These are phyloP conservation scores for Ophiostoma sp. DNA, from an alignment of 2,329 filamentous ascomycete genomes.

Conservation along the genomic window DNA sequence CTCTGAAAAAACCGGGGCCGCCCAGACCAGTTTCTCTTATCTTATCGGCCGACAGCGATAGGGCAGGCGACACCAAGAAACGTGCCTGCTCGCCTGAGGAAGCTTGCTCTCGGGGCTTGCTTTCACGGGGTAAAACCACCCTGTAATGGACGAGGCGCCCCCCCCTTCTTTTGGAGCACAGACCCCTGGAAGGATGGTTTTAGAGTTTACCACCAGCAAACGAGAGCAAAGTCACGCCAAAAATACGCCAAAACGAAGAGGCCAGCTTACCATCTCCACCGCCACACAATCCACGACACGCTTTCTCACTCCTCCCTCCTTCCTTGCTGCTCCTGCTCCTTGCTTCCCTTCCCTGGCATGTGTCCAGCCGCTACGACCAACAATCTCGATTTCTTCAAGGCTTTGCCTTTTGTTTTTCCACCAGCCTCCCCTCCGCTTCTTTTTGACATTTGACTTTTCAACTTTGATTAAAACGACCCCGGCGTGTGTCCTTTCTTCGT, in stretches of 20 bases:
- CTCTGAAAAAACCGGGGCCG: constrained; percentile 20
- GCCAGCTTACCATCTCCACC: constrained; percentile 32
- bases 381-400: not conserved
- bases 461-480: not conserved
- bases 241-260: constrained; percentile 25
- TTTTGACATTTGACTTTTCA: not conserved
- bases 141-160: not conserved
- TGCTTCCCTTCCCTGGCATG: constrained; percentile 5
- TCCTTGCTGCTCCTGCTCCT: constrained; percentile 11
- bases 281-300: constrained; percentile 25
- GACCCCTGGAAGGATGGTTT: constrained; percentile 20
- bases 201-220: constrained; percentile 19
- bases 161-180: constrained; percentile 16
- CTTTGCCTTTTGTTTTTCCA: not conserved
- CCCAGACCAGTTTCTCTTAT: not conserved
- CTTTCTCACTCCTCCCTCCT: constrained; percentile 11
- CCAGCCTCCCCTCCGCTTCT: not conserved
- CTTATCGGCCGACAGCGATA: constrained; percentile 14
- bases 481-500: not conserved
- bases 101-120: not conserved
- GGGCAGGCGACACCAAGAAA: not conserved
- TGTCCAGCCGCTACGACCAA: not conserved
- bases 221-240: not conserved
- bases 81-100: not conserved
- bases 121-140: not conserved